phyloP scores from a whole-genome alignment of 352 stramenopile genomes.

The Globisporangium nodosum region DNA sequence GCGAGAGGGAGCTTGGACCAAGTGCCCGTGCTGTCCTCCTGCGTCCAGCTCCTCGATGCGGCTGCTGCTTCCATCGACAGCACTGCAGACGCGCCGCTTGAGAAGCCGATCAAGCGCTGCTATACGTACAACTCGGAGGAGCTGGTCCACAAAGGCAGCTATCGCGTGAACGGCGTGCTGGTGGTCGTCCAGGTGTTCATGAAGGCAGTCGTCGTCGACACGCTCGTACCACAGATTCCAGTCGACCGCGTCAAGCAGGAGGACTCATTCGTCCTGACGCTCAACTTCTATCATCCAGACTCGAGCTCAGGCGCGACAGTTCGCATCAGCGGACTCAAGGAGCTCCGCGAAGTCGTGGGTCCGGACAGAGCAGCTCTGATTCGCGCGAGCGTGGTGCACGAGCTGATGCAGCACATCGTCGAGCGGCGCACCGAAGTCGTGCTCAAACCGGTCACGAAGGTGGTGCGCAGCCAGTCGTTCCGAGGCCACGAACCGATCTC shows the following conservation, averaged over 20 bases:
- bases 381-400: slow-evolving; percentile 23
- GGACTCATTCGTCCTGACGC: slow-evolving; percentile 51
- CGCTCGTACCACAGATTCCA: slow-evolving; percentile 22
- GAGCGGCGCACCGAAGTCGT: slow-evolving; percentile 28
- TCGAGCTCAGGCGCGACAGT: slow-evolving; percentile 24
- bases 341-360: slow-evolving; percentile 61
- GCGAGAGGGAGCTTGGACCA: slow-evolving; percentile 13
- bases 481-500: not conserved
- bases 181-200: slow-evolving; percentile 52
- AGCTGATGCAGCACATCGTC: slow-evolving; percentile 54
- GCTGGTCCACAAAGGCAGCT: slow-evolving; percentile 50
- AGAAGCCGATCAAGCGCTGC: slow-evolving; percentile 9
- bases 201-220: slow-evolving; percentile 32
- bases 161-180: slow-evolving; percentile 48
- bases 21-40: slow-evolving; percentile 25
- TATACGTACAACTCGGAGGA: slow-evolving; percentile 57
- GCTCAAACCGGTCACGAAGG: slow-evolving; percentile 10
- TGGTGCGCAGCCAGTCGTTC: slow-evolving; percentile 11
- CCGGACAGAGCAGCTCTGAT: slow-evolving; percentile 46
- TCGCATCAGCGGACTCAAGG: slow-evolving; percentile 27
- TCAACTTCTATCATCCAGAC: slow-evolving; percentile 53
- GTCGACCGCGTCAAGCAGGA: slow-evolving; percentile 40
- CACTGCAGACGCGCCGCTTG: slow-evolving; percentile 1
- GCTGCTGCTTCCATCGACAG: slow-evolving; percentile 3
- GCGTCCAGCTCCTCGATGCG: slow-evolving; percentile 36